Percentiles rank a stretch among this genome's conserved stretches.
phyloP scores from a whole-genome alignment of 2,329 filamentous ascomycete species.

The Colletotrichum somersetense region DNA sequence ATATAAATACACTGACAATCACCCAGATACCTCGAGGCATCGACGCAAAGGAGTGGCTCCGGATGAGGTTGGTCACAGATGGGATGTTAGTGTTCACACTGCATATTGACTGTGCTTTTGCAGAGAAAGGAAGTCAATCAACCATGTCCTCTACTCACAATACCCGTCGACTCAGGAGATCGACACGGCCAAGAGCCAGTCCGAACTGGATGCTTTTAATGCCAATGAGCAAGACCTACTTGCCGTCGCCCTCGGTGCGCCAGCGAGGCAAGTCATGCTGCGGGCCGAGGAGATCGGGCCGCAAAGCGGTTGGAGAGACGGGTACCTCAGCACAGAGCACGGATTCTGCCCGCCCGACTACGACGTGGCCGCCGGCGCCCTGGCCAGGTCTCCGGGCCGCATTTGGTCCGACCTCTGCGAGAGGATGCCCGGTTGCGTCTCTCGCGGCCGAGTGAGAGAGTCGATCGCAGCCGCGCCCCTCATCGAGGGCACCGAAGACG shows the following conservation, averaged over 20 bases:
- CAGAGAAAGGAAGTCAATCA: constrained; percentile 61
- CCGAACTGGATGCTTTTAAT: constrained; percentile 60
- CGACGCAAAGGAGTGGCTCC: constrained; percentile 60
- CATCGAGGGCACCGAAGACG: constrained; percentile 61
- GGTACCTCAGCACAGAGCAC: constrained; percentile 63
- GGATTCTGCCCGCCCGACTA: constrained; percentile 66
- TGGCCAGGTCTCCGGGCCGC: constrained; percentile 61
- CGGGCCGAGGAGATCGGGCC: constrained; percentile 65
- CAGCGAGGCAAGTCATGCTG: constrained; percentile 66
- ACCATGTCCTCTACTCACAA: constrained; percentile 60
- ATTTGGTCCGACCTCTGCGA: constrained; percentile 67
- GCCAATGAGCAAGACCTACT: constrained; percentile 62
- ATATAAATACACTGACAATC: constrained; percentile 2
- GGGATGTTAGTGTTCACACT: constrained; percentile 1
- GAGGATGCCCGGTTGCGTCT: constrained; percentile 65
- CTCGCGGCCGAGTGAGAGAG: constrained; percentile 62
- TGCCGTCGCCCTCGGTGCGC: constrained; percentile 65
- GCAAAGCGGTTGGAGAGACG: constrained; percentile 65
- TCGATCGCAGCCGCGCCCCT: constrained; percentile 61
- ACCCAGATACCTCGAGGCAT: constrained; percentile 60
- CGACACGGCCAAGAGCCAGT: constrained; percentile 52
- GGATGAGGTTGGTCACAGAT: constrained; percentile 52
- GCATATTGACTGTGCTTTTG: constrained; percentile 8
- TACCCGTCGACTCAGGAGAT: constrained; percentile 57
- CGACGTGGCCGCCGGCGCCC: constrained; percentile 61